Evolutionary conservation across 768 basidiomycete species (phyloP).

Genomic region (Leccinum imitatum): DNA sequence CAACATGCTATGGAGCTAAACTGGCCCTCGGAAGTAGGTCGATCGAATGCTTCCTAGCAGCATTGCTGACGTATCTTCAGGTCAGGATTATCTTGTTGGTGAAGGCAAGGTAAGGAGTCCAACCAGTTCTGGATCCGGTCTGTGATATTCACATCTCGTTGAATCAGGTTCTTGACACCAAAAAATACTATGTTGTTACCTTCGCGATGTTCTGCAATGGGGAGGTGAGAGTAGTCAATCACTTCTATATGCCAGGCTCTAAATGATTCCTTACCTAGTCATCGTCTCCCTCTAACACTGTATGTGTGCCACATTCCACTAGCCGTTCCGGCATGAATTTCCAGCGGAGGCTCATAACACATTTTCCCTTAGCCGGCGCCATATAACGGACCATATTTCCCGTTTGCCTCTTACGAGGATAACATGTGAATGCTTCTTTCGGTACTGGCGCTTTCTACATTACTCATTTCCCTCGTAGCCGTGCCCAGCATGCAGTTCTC

Average conservation of each 20-base stretch:
- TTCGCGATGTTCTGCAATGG: constrained; percentile 60
- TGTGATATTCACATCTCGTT: neutral
- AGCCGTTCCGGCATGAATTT: neutral
- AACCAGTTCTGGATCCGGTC: neutral
- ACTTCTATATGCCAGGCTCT: neutral
- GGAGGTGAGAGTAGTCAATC: constrained; percentile 39
- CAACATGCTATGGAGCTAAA: constrained; percentile 56
- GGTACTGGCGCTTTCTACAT: neutral
- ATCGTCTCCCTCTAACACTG: constrained; percentile 60
- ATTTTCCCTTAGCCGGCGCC: constrained; percentile 42
- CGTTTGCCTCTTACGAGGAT: constrained; percentile 54
- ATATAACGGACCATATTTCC: constrained; percentile 61
- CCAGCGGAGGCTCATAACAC: neutral
- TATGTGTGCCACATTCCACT: constrained; percentile 3
- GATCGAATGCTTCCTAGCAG: neutral
- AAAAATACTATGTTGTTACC: constrained; percentile 54
- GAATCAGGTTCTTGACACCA: constrained; percentile 46
- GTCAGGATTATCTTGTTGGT: constrained; percentile 52
- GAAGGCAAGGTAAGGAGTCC: constrained; percentile 42
- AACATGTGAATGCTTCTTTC: constrained; percentile 43
- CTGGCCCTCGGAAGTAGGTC: constrained; percentile 44
- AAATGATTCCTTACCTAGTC: constrained; percentile 37
- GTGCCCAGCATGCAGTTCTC: constrained; percentile 54
- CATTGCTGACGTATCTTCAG: constrained; percentile 28
- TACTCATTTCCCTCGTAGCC: constrained; percentile 32